Conservation (phyloP, 2,329 filamentous ascomycete genomes). For the Monilinia polystroma region DNA sequence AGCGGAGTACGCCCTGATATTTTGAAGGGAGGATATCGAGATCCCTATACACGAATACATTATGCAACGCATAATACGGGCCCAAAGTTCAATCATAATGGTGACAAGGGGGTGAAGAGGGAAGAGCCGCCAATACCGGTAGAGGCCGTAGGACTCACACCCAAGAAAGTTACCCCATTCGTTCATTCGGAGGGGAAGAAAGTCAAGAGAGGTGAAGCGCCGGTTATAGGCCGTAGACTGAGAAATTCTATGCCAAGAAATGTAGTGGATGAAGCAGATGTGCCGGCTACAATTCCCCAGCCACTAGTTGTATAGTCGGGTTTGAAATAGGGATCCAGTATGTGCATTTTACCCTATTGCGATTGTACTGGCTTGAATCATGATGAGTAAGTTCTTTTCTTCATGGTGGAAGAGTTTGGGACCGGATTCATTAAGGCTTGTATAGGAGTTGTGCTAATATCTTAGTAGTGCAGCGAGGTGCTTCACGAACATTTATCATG, state of each 20-base stretch:
- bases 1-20: neutral
- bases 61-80: conserved; percentile 11
- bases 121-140: conserved; percentile 13
- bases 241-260: conserved; percentile 2
- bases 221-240: neutral
- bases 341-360: neutral
- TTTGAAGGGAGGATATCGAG: neutral
- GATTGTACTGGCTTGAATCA: neutral
- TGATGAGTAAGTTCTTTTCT: conserved; percentile 3
- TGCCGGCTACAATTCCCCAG: neutral
- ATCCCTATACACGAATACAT: conserved; percentile 6
- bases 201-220: neutral
- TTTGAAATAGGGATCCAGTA: too few species aligned
- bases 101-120: conserved; percentile 1
- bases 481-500: neutral
- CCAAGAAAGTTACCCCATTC: neutral
- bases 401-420: neutral
- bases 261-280: neutral
- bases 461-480: neutral
- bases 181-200: neutral
- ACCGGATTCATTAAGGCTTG: neutral
- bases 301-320: too few species aligned
- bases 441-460: neutral
- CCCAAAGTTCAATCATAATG: conserved; percentile 14
- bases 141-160: neutral